Conservation (phyloP, 1,139 yeast species). For the Debaryomyces psychrophilus region DNA sequence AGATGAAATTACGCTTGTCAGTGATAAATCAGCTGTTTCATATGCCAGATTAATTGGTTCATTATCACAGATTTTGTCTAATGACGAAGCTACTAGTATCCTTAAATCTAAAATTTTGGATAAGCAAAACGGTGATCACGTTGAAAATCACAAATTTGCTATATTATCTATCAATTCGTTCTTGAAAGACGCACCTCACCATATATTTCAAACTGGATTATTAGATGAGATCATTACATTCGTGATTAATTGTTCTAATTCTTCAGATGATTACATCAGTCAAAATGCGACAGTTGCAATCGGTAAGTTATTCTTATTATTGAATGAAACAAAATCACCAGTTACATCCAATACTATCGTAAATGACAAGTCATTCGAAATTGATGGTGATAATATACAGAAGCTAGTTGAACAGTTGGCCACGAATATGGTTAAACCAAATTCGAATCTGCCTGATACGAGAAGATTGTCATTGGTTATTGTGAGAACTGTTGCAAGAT, state of each 20-base stretch:
- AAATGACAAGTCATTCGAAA: slow-evolving; percentile 28
- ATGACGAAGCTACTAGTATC: slow-evolving; percentile 66
- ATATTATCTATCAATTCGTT: slow-evolving; percentile 78
- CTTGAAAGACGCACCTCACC: slow-evolving; percentile 71
- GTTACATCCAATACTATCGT: slow-evolving; percentile 19
- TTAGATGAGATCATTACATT: slow-evolving; percentile 50
- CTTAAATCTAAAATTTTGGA: slow-evolving; percentile 63
- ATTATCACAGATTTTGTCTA: slow-evolving; percentile 64
- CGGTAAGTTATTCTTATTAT: slow-evolving; percentile 72
- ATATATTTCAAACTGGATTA: slow-evolving; percentile 56
- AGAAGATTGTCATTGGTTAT: slow-evolving; percentile 80
- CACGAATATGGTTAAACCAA: slow-evolving; percentile 52
- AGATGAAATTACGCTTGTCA: slow-evolving; percentile 58
- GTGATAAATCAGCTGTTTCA: slow-evolving; percentile 65
- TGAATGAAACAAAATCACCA: slow-evolving; percentile 48
- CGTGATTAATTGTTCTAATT: slow-evolving; percentile 49
- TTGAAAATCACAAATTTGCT: slow-evolving; percentile 57
- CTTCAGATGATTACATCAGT: slow-evolving; percentile 57
- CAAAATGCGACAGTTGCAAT: slow-evolving; percentile 83
- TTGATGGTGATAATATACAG: slow-evolving; percentile 39
- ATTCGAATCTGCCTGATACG: slow-evolving; percentile 71
- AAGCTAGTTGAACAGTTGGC: slow-evolving; percentile 54
- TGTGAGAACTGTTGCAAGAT: slow-evolving; percentile 71
- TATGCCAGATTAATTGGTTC: slow-evolving; percentile 82
- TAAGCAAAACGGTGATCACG: slow-evolving; percentile 40